Conservation (phyloP, 2,329 filamentous ascomycete genomes). For the Rachicladosporium sp. region DNA sequence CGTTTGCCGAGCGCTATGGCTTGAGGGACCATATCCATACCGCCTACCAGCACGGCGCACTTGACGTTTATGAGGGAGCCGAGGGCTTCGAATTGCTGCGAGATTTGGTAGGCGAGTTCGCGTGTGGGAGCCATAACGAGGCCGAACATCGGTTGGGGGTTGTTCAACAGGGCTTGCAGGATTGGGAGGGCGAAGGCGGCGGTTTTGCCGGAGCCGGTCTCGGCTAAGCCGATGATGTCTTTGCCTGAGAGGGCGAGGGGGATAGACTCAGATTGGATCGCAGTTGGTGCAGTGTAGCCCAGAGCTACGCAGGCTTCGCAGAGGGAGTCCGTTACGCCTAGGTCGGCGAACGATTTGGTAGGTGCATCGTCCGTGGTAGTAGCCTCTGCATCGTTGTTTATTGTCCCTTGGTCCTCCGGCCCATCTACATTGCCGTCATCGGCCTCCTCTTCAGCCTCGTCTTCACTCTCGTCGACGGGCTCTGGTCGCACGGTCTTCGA, state of each 20-base stretch:
- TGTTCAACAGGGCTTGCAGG: slow-evolving; percentile 77
- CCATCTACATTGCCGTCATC: slow-evolving; percentile 13
- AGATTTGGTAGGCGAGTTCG: slow-evolving; percentile 86
- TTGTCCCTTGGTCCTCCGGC: slow-evolving; percentile 7
- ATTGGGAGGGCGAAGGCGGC: slow-evolving; percentile 91
- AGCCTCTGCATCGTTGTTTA: slow-evolving; percentile 11
- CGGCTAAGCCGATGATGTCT: slow-evolving; percentile 85
- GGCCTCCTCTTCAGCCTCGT: slow-evolving; percentile 11
- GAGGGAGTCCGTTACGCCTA: slow-evolving; percentile 72
- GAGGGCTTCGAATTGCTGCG: slow-evolving; percentile 74
- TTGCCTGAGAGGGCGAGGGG: slow-evolving; percentile 66
- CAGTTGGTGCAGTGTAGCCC: slow-evolving; percentile 74
- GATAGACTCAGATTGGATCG: slow-evolving; percentile 79
- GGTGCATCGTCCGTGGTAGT: slow-evolving; percentile 4
- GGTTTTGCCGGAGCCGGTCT: slow-evolving; percentile 93
- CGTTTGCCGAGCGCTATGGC: slow-evolving; percentile 88
- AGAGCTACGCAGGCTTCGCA: slow-evolving; percentile 78
- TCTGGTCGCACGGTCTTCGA: neutral
- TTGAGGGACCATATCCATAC: slow-evolving; percentile 91
- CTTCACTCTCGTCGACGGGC: slow-evolving; percentile 11
- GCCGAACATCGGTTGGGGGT: slow-evolving; percentile 75
- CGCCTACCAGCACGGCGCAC: slow-evolving; percentile 69
- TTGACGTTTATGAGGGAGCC: slow-evolving; percentile 80
- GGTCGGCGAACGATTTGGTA: slow-evolving; percentile 53
- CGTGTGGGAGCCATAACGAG: slow-evolving; percentile 85